These are phyloP conservation scores for Besnoitia besnoiti DNA, from an alignment of 169 alveolate genomes.

Conservation along the genomic window DNA sequence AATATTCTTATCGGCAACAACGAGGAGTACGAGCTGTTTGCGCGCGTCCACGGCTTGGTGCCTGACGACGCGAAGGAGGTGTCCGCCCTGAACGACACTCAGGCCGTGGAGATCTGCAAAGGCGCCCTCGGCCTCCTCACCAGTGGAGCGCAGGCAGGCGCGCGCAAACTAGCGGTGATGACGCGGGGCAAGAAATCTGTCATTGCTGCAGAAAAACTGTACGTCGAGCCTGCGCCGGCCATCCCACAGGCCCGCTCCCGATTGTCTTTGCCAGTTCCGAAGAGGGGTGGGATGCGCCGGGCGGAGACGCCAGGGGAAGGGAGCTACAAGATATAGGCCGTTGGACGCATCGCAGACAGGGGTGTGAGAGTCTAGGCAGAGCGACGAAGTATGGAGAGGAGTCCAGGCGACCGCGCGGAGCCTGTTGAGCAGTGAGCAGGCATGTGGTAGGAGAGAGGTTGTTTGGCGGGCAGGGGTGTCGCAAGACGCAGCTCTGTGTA, in stretches of 20 bases:
- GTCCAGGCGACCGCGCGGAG: too few species aligned
- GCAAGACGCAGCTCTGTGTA: too few species aligned
- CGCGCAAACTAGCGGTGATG: slow-evolving; percentile 14
- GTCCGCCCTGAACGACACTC: background rate
- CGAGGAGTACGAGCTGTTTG: slow-evolving; percentile 74
- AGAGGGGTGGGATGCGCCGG: too few species aligned
- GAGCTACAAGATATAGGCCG: too few species aligned
- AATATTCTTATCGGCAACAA: slow-evolving; percentile 81
- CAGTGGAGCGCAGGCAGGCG: background rate
- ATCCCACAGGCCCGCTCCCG: too few species aligned
- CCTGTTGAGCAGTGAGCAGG: background rate
- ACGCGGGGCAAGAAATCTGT: slow-evolving; percentile 65
- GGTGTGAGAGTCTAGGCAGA: too few species aligned
- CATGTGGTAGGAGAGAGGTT: background rate
- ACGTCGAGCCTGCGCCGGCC: background rate
- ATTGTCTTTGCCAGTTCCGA: too few species aligned
- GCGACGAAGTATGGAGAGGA: too few species aligned
- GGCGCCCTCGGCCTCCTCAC: background rate
- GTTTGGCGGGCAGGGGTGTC: background rate
- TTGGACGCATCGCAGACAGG: too few species aligned
- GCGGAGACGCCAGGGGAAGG: too few species aligned
- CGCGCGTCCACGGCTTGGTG: slow-evolving; percentile 65
- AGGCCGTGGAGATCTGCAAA: background rate
- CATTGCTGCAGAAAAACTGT: background rate
- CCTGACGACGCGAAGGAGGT: background rate